phyloP scores from a whole-genome alignment of 768 basidiomycete species.

The Mycena albidolilacea region DNA sequence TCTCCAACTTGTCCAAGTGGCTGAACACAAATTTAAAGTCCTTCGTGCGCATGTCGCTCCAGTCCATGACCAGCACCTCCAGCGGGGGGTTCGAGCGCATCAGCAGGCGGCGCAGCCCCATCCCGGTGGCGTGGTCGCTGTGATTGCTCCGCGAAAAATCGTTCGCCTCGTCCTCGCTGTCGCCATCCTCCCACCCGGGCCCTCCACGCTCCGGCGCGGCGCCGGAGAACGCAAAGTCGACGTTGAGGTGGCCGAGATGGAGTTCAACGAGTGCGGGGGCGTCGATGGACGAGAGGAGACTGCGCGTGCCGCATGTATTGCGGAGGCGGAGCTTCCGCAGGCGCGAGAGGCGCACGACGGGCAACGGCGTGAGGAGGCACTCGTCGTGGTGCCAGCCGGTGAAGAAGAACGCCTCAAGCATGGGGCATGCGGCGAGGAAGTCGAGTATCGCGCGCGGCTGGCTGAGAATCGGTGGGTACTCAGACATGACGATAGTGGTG shows the following conservation, averaged over 20 bases:
- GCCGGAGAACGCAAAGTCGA: constrained; percentile 63
- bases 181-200: constrained; percentile 70
- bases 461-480: constrained; percentile 58
- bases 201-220: constrained; percentile 31
- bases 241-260: constrained; percentile 77
- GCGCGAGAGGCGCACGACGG: constrained; percentile 67
- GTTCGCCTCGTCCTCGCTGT: constrained; percentile 80
- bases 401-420: constrained; percentile 71
- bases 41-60: constrained; percentile 87
- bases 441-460: constrained; percentile 67
- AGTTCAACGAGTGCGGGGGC: constrained; percentile 73
- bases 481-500: constrained; percentile 70
- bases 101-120: constrained; percentile 81
- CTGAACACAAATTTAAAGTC: constrained; percentile 82
- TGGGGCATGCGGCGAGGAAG: constrained; percentile 74
- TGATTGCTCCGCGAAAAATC: constrained; percentile 85
- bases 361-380: constrained; percentile 48
- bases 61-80: constrained; percentile 81
- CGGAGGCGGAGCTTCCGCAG: constrained; percentile 72
- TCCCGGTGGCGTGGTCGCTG: constrained; percentile 84
- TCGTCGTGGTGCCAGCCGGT: constrained; percentile 67
- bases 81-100: constrained; percentile 74
- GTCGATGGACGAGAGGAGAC: constrained; percentile 74
- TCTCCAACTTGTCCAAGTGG: constrained; percentile 64
- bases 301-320: constrained; percentile 73